Percentiles rank a stretch among this genome's conserved stretches.
Evolutionary conservation across 2,329 filamentous ascomycete species (phyloP).

Genomic region (Cadophora sp.): DNA sequence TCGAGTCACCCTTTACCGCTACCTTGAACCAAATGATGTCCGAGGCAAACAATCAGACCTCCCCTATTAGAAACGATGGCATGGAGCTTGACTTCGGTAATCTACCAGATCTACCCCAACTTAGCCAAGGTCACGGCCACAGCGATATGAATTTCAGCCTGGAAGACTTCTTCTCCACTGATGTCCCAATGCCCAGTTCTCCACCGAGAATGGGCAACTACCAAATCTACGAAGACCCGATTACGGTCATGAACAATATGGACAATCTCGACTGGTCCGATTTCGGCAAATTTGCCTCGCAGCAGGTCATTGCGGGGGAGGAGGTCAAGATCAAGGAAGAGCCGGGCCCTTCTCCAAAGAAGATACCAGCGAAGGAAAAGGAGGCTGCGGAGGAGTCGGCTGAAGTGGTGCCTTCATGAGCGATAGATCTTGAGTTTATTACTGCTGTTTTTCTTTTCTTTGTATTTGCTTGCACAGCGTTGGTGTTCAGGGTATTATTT

Average conservation of each 20-base stretch:
- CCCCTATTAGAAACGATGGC: slow-evolving; percentile 37
- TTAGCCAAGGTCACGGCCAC: slow-evolving; percentile 29
- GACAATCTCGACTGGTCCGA: slow-evolving; percentile 41
- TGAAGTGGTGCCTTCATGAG: not conserved
- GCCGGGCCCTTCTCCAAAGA: slow-evolving; percentile 29
- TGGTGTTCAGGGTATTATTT: slow-evolving; percentile 30
- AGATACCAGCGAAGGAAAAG: slow-evolving; percentile 17
- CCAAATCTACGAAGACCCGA: slow-evolving; percentile 41
- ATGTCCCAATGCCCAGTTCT: slow-evolving; percentile 54
- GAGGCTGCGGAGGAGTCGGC: slow-evolving; percentile 4
- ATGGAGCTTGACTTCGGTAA: slow-evolving; percentile 45
- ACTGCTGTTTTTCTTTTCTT: slow-evolving; percentile 4
- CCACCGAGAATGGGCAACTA: slow-evolving; percentile 49
- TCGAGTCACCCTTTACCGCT: slow-evolving; percentile 48
- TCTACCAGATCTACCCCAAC: slow-evolving; percentile 43
- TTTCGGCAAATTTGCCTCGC: slow-evolving; percentile 32
- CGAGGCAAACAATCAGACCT: slow-evolving; percentile 40
- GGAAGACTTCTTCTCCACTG: slow-evolving; percentile 53
- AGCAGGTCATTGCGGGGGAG: slow-evolving; percentile 12
- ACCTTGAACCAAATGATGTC: slow-evolving; percentile 44
- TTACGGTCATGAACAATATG: slow-evolving; percentile 17
- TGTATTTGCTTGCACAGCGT: slow-evolving; percentile 37
- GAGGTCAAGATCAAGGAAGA: slow-evolving; percentile 36
- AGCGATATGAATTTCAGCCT: slow-evolving; percentile 40
- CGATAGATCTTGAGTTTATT: not conserved